Evolutionary conservation across 345 rosid genomes (phyloP).

Genomic region (Rhodamnia rubescens): DNA sequence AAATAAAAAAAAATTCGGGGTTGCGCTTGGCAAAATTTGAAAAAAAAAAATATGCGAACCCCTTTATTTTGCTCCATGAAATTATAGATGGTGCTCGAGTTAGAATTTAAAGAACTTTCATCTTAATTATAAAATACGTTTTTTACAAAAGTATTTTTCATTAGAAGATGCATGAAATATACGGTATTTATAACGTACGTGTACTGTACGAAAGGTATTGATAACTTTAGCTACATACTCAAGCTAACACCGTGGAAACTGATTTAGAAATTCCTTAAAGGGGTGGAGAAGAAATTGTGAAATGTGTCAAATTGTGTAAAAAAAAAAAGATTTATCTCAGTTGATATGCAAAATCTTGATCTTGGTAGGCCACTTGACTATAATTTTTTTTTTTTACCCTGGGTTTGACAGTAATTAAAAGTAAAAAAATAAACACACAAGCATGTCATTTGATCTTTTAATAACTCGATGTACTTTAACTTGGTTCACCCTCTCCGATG

Average conservation of each 20-base stretch:
- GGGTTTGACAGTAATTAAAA: not conserved
- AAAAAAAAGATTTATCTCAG: not conserved
- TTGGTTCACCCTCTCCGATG: not conserved
- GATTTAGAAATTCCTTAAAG: not conserved
- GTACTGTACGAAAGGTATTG: too few species aligned
- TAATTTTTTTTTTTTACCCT: too few species aligned
- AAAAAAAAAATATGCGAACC: not conserved
- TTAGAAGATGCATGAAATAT: not conserved
- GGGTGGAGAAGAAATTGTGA: not conserved
- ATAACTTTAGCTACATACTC: too few species aligned
- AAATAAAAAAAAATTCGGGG: not conserved
- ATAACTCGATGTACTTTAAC: not conserved
- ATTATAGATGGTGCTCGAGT: not conserved
- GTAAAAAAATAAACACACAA: not conserved
- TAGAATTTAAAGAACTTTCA: rapidly evolving
- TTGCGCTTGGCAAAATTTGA: not conserved
- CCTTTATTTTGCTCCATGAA: not conserved
- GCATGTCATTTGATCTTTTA: not conserved
- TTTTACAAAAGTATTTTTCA: rapidly evolving
- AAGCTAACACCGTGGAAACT: not conserved
- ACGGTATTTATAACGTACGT: too few species aligned
- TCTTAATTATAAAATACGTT: not conserved
- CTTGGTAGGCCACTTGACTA: too few species aligned
- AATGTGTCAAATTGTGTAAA: not conserved
- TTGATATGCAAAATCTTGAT: not conserved